phyloP scores from a whole-genome alignment of 2,329 filamentous ascomycete genomes.

The Tolypocladium sp. region DNA sequence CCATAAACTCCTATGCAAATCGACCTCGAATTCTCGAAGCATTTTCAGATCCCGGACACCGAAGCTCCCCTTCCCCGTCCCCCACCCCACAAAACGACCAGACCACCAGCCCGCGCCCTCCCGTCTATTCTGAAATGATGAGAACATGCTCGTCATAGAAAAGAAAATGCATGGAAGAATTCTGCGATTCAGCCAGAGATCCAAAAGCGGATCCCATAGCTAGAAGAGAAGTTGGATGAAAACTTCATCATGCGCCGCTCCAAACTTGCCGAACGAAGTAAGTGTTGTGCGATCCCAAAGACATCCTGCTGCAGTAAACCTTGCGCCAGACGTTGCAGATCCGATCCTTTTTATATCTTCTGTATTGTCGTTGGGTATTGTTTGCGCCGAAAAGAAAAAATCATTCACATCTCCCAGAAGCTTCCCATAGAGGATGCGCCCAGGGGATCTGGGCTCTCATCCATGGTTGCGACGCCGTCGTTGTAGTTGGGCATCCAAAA shows the following conservation, averaged over 20 bases:
- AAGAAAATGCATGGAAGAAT: not conserved
- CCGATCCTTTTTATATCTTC: not conserved
- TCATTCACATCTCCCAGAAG: constrained; percentile 25
- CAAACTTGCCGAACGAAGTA: not conserved
- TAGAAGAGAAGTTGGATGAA: not conserved
- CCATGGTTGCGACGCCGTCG: constrained; percentile 24
- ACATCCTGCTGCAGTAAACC: not conserved
- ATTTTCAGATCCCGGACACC: constrained; percentile 2
- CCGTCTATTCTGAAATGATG: not conserved
- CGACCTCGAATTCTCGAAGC: not conserved
- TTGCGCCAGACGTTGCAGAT: constrained; percentile 1
- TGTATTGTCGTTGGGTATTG: constrained; percentile 16
- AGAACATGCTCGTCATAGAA: not conserved
- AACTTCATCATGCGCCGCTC: not conserved
- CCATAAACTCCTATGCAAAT: not conserved
- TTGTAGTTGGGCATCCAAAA: constrained; percentile 41
- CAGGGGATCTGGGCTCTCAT: constrained; percentile 25
- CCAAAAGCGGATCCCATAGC: not conserved
- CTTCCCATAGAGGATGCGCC: constrained; percentile 19
- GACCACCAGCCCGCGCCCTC: not conserved
- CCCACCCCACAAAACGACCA: not conserved
- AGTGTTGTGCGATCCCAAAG: not conserved
- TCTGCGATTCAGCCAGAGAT: not conserved
- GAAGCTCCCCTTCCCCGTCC: not conserved
- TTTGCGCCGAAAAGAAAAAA: constrained; percentile 12